Base-by-base conservation (phyloP, 495 filamentous ascomycete genomes). In the Eremomyces bilateralis region DNA sequence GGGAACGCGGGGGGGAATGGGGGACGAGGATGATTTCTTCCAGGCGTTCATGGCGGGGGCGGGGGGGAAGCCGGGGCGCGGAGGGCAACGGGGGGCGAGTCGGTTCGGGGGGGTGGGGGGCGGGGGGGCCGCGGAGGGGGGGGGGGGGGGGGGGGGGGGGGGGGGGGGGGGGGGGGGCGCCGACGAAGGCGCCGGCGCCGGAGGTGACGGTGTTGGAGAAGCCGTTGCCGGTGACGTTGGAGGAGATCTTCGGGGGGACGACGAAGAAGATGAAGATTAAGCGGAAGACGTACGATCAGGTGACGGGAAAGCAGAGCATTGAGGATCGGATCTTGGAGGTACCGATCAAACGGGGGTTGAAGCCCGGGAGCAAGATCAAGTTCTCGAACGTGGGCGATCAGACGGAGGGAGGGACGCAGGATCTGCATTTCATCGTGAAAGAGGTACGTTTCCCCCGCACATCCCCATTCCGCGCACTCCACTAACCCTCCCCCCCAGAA, bases 251-350 rank as follows among this genome's bases (percentile, higher is more conserved):
- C 56, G 65, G 53, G 5, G 88, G 88, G 15, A 69, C 69, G 21
- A 77, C 74, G 11, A 97, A 97, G 67, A 93, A 90, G 63, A 80
- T 97, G 59, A 85, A 80, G 53, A 90, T 93, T 31, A 93, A 93
- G 67, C 73, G 82, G 45, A 95, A 95, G 66, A 78, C 71, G 21
- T 95, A 81, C 45, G 88, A 97, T 53, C 59, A 65, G 3, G 45
- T 57, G 3, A 79, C 65, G 18, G 80, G 81, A 29, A 91, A 83
- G 58, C 69, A 77, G 43, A 83, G 62, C 20, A 76, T 74, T 3
- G 76, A 84, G 38, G 90, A 97, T 39, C 76, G 82, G 39, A 79
- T 91, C 5, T 53, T 97, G 15, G 82, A 92, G 50, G 85, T 94
- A 38, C 74, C 76, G 35, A 90, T 95, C 55, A 93, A 94, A 58